Evolutionary conservation across 2,329 filamentous ascomycete species (phyloP).

Genomic region (Aspergillus piperis): DNA sequence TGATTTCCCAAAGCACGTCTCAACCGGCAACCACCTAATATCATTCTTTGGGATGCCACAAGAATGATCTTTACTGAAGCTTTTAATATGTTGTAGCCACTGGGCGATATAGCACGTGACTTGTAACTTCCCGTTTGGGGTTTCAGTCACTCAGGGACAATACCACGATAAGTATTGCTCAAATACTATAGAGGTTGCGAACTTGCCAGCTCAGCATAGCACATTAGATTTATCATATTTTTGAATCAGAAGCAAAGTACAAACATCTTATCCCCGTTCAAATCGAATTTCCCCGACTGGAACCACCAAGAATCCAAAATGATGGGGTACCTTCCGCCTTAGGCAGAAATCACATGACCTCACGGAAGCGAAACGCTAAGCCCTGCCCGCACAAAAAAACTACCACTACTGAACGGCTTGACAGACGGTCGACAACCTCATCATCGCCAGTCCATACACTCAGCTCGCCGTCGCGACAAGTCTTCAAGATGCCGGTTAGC

Average conservation of each 20-base stretch:
- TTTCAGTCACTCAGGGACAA: neutral
- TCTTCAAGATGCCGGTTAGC: conserved; percentile 60
- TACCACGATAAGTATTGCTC: neutral
- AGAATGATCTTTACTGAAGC: neutral
- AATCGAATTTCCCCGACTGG: neutral
- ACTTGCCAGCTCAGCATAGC: no score
- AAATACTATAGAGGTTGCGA: neutral
- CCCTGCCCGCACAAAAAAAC: conserved; percentile 45
- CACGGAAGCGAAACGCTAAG: conserved; percentile 42
- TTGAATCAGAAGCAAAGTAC: neutral
- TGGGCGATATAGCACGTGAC: neutral
- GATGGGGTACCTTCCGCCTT: conserved; percentile 12
- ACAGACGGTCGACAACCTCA: conserved; percentile 39
- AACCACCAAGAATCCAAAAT: neutral
- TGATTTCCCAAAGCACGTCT: no score
- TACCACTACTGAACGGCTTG: conserved; percentile 28
- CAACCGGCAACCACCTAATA: no score
- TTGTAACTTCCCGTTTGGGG: neutral
- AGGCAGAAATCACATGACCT: conserved; percentile 38
- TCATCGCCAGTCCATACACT: conserved; percentile 35
- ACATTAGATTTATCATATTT: neutral
- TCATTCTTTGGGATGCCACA: no score
- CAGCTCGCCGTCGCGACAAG: conserved; percentile 46
- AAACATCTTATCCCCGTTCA: neutral
- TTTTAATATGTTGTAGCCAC: neutral